Conservation (phyloP, 208 protist genomes). For the Trypanosoma melophagium region DNA sequence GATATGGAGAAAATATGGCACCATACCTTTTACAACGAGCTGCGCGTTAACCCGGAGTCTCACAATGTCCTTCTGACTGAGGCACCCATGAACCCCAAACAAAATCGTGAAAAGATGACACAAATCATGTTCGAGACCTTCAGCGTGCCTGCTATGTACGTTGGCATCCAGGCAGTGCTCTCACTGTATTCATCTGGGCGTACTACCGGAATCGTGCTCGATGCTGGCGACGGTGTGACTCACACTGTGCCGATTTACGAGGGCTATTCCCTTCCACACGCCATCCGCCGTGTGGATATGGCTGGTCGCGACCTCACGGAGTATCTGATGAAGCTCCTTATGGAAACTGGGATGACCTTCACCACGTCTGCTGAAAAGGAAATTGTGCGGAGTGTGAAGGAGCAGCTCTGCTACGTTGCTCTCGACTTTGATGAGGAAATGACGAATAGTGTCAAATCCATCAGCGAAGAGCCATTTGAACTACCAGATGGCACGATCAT, state of each 20-base stretch:
- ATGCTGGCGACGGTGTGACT: constrained; percentile 93
- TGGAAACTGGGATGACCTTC: constrained; percentile 95
- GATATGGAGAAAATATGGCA: constrained; percentile 99
- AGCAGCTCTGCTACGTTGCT: constrained; percentile 93
- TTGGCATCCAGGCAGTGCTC: constrained; percentile 96
- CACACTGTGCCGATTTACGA: constrained; percentile 94
- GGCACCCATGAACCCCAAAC: constrained; percentile 91
- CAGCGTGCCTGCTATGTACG: constrained; percentile 87
- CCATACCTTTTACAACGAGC: constrained; percentile 99
- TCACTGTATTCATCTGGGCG: constrained; percentile 93
- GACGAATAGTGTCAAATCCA: constrained; percentile 85
- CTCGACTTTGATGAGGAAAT: constrained; percentile 97
- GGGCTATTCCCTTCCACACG: constrained; percentile 89
- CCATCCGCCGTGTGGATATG: constrained; percentile 87
- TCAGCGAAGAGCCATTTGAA: constrained; percentile 89
- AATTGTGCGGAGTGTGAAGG: constrained; percentile 96
- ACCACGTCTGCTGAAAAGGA: constrained; percentile 95
- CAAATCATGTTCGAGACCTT: constrained; percentile 96
- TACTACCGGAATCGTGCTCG: constrained; percentile 92
- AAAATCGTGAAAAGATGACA: constrained; percentile 94
- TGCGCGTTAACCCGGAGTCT: constrained; percentile 96
- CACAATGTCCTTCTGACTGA: constrained; percentile 95
- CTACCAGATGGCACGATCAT: constrained; percentile 94
- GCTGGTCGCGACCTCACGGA: constrained; percentile 95
- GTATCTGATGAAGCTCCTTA: constrained; percentile 94